A percentile compares a stretch with the other conserved stretches of the same genome.
These are phyloP conservation scores for Claviceps sp. DNA, from an alignment of 2,329 filamentous ascomycete genomes.

Conservation along the genomic window DNA sequence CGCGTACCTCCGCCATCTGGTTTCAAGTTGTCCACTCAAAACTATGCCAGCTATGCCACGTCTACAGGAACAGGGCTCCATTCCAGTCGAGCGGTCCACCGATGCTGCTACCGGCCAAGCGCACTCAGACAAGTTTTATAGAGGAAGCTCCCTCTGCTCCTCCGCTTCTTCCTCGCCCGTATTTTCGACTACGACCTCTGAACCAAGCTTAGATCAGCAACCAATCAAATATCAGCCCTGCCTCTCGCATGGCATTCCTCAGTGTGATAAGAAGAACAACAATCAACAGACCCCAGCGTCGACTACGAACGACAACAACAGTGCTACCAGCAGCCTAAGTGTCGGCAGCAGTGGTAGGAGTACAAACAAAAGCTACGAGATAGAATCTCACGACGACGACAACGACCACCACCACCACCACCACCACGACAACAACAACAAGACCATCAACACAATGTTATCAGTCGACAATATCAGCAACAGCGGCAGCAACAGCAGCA, in stretches of 20 bases:
- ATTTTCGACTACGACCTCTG: neutral
- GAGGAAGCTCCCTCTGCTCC: constrained; percentile 10
- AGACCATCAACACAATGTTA: constrained; percentile 15
- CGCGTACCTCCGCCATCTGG: neutral
- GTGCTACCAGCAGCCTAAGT: neutral
- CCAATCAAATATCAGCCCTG: constrained; percentile 1
- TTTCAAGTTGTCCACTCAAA: neutral
- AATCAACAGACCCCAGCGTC: constrained; percentile 3
- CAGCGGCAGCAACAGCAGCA: constrained; percentile 8
- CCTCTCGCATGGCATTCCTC: neutral
- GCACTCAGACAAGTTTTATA: constrained; percentile 8
- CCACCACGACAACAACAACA: constrained; percentile 7
- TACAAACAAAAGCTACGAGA: neutral
- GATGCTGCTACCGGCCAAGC: neutral
- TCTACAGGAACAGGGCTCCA: constrained; percentile 8
- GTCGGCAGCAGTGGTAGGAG: constrained; percentile 2
- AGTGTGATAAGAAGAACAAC: neutral
- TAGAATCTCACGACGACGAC: constrained; percentile 5
- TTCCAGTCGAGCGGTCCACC: constrained; percentile 8
- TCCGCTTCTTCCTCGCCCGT: neutral
- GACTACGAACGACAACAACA: constrained; percentile 1
- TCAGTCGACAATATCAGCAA: constrained; percentile 12
- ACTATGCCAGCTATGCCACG: constrained; percentile 8
- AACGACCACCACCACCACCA: constrained; percentile 7
- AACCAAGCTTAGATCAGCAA: constrained; percentile 2